Percentiles rank a stretch among this genome's conserved stretches.
Conservation (phyloP, 345 rosid species). For the Salix exigua region DNA sequence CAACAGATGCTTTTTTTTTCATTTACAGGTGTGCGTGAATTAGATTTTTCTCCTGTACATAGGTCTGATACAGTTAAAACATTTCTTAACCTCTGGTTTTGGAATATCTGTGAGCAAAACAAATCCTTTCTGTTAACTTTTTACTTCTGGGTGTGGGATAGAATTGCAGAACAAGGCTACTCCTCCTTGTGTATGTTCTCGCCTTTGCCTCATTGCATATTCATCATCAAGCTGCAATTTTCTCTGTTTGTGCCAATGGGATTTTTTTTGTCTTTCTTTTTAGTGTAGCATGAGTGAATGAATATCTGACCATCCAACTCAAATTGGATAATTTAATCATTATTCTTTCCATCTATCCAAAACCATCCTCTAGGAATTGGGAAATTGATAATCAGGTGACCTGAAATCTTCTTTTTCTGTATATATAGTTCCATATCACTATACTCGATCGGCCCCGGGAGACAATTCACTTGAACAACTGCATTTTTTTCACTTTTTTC, state of each 20-base stretch:
- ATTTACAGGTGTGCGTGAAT: conserved; percentile 29
- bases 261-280: background rate
- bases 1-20: conserved; percentile 12
- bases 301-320: background rate
- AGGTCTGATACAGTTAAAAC: conserved; percentile 33
- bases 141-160: conserved; percentile 27
- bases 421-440: conserved; percentile 16
- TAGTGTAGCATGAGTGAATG: background rate
- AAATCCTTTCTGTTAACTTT: conserved; percentile 2
- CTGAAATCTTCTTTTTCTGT: conserved; percentile 10
- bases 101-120: conserved; percentile 22
- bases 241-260: conserved; percentile 18
- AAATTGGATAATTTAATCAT: background rate
- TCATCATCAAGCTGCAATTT: conserved; percentile 27
- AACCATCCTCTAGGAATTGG: background rate
- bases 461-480: conserved; percentile 22
- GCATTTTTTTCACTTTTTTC: conserved; percentile 15
- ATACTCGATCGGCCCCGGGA: conserved; percentile 27
- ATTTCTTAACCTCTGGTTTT: conserved; percentile 22
- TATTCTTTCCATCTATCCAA: background rate
- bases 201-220: conserved; percentile 27
- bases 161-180: conserved; percentile 36
- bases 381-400: background rate
- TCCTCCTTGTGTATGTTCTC: conserved; percentile 19
- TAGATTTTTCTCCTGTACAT: conserved; percentile 25